Evolutionary conservation across 1,139 yeast species (phyloP).

Genomic region (Taphrina betulina): DNA sequence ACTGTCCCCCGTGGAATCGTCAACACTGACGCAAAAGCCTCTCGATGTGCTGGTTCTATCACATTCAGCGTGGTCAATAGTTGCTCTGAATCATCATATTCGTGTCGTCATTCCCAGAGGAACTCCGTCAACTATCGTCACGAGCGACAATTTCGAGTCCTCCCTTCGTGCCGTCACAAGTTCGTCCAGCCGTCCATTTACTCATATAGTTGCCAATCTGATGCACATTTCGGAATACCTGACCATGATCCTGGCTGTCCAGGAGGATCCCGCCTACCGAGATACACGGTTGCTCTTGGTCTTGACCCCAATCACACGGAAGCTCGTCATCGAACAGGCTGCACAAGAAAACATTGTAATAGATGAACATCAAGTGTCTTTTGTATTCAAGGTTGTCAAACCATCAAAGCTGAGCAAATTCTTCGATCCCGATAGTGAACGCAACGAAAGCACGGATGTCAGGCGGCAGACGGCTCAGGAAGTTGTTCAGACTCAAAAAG

Average conservation of each 20-base stretch:
- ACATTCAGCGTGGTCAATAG: conserved; percentile 42
- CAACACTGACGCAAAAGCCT: not conserved
- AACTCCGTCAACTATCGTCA: conserved; percentile 33
- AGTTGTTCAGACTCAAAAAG: conserved; percentile 30
- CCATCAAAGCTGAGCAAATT: conserved; percentile 37
- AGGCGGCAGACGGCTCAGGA: conserved; percentile 30
- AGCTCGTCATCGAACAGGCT: conserved; percentile 38
- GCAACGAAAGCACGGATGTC: conserved; percentile 26
- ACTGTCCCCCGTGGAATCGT: conserved; percentile 17
- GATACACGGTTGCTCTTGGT: conserved; percentile 41
- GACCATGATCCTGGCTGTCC: conserved; percentile 36
- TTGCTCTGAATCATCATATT: conserved; percentile 44
- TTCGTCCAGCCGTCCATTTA: conserved; percentile 38
- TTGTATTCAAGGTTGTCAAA: conserved; percentile 37
- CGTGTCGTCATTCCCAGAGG: conserved; percentile 41
- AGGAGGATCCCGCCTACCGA: conserved; percentile 28
- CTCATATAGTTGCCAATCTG: conserved; percentile 44
- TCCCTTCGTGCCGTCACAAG: conserved; percentile 28
- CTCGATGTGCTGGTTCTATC: conserved; percentile 42
- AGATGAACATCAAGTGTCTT: conserved; percentile 13
- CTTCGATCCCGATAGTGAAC: conserved; percentile 35
- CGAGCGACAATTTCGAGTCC: conserved; percentile 34
- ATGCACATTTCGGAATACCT: conserved; percentile 40
- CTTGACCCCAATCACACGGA: conserved; percentile 43
- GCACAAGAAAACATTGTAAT: conserved; percentile 22